phyloP scores from a whole-genome alignment of 2,329 filamentous ascomycete genomes.

The Lizonia empirigonia region DNA sequence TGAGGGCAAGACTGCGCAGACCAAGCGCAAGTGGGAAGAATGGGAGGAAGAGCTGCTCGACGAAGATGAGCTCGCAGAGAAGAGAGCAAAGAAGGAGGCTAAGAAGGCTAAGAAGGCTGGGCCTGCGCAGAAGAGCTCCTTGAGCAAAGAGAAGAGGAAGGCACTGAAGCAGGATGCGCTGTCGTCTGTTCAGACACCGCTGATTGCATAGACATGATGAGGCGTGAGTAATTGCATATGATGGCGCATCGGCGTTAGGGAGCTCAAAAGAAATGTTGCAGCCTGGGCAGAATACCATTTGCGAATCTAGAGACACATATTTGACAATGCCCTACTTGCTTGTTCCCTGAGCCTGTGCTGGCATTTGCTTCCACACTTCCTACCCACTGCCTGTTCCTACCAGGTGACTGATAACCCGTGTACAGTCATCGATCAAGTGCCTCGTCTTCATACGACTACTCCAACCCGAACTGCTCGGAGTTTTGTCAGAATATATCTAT shows the following conservation, averaged over 20 bases:
- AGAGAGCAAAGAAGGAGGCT: constrained; percentile 51
- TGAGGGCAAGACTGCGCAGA: constrained; percentile 36
- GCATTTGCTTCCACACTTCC: neutral
- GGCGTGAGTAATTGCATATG: constrained; percentile 17
- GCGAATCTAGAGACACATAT: constrained; percentile 10
- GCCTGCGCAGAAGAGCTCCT: constrained; percentile 36
- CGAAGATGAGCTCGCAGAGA: constrained; percentile 41
- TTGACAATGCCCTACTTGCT: neutral
- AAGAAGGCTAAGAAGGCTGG: constrained; percentile 56
- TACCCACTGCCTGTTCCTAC: neutral
- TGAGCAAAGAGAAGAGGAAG: constrained; percentile 56
- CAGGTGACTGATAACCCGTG: neutral
- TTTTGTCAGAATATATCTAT: neutral
- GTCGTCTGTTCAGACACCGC: constrained; percentile 49
- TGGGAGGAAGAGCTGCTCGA: constrained; percentile 48
- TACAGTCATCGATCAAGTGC: neutral
- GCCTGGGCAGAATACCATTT: constrained; percentile 25
- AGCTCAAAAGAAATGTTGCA: constrained; percentile 27
- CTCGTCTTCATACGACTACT: neutral
- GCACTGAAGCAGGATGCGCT: constrained; percentile 57
- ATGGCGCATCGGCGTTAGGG: constrained; percentile 30
- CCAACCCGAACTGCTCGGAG: neutral
- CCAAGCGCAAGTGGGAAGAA: constrained; percentile 47
- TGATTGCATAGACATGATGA: constrained; percentile 31
- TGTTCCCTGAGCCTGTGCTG: neutral